Conservation (phyloP, 176 grass and related monocot genomes). For the Oryza glaberrima region DNA sequence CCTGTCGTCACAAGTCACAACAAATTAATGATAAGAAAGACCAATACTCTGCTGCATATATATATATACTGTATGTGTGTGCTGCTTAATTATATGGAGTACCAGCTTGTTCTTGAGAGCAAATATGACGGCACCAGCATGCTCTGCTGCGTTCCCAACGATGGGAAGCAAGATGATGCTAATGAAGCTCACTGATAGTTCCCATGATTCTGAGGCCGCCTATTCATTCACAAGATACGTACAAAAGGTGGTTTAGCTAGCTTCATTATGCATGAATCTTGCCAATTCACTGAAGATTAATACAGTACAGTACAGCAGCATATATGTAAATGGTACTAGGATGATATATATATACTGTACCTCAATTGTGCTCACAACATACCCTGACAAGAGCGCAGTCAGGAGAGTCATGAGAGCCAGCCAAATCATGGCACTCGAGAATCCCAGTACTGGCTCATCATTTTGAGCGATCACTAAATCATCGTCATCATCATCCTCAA, state of each 20-base stretch:
- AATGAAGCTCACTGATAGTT: slow-evolving; percentile 78
- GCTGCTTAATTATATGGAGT: neutral
- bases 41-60: neutral
- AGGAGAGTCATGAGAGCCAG: slow-evolving; percentile 72
- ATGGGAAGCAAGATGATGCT: slow-evolving; percentile 88
- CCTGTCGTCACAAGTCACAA: slow-evolving; percentile 34
- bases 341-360: slow-evolving; percentile 27
- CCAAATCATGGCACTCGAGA: slow-evolving; percentile 77
- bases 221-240: neutral
- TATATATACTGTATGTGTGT: neutral
- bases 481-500: slow-evolving; percentile 66
- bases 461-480: slow-evolving; percentile 61
- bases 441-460: slow-evolving; percentile 68
- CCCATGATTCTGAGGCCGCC: slow-evolving; percentile 52
- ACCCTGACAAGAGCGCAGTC: slow-evolving; percentile 77
- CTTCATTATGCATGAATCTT: too few relatives aligned
- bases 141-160: slow-evolving; percentile 85
- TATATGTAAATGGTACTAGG: too few relatives aligned
- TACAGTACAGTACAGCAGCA: too few relatives aligned
- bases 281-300: too few relatives aligned
- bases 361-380: slow-evolving; percentile 91
- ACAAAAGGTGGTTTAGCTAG: too few relatives aligned
- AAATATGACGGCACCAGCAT: slow-evolving; percentile 81
- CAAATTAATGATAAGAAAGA: neutral
- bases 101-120: slow-evolving; percentile 87